phyloP scores from a whole-genome alignment of 345 rosid genomes.

The Eutrema yunnanense region DNA sequence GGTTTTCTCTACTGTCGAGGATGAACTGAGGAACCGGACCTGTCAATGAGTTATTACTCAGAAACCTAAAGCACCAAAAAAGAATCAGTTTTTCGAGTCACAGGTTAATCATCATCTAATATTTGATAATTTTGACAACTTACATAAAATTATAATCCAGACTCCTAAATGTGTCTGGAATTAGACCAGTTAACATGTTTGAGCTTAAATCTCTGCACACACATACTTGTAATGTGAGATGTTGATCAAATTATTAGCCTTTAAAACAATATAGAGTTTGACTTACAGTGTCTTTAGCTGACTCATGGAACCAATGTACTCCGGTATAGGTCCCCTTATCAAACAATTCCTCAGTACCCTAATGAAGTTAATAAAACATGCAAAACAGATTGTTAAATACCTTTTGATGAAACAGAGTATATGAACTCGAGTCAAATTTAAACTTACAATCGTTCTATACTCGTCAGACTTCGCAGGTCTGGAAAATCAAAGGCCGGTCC shows the following conservation, averaged over 20 bases:
- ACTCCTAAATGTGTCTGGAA: conserved; percentile 35
- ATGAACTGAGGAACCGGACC: conserved; percentile 62
- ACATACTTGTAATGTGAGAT: not conserved
- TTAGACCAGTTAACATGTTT: conserved; percentile 55
- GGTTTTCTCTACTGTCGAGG: not conserved
- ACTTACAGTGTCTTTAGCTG: conserved; percentile 43
- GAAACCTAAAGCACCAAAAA: conserved; percentile 40
- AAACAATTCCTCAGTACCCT: conserved; percentile 66
- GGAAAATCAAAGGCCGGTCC: conserved; percentile 54
- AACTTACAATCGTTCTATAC: conserved; percentile 44
- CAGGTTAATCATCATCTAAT: not conserved
- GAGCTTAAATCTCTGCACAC: conserved; percentile 68
- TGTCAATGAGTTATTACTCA: conserved; percentile 64
- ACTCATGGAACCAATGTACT: conserved; percentile 37
- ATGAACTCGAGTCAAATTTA: not conserved
- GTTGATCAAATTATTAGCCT: not conserved
- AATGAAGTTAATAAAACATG: conserved; percentile 8
- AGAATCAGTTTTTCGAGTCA: not conserved
- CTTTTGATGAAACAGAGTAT: not conserved
- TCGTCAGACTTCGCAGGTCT: conserved; percentile 28
- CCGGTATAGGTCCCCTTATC: conserved; percentile 47
- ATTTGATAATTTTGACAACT: not conserved
- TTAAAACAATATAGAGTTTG: not conserved
- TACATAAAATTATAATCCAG: conserved; percentile 36
- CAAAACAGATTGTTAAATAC: not conserved